phyloP scores from a whole-genome alignment of 129 eudicot species.

The Pittosporum tobira region DNA sequence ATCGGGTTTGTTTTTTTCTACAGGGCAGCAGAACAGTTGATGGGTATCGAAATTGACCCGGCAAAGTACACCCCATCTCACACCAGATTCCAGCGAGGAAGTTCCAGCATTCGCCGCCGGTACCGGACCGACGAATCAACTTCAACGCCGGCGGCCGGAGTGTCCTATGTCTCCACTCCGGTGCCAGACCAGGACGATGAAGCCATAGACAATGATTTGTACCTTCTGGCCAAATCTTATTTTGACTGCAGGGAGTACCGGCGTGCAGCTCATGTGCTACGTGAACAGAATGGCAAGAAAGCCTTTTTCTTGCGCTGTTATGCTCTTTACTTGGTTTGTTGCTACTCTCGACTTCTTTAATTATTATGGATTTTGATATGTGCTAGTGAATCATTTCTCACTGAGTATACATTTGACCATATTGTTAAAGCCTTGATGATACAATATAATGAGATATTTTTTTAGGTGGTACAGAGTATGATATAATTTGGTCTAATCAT shows the following conservation, averaged over 20 bases:
- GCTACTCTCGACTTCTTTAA: neutral
- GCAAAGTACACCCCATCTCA: conserved; percentile 75
- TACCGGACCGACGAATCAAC: conserved; percentile 46
- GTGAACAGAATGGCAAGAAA: conserved; percentile 72
- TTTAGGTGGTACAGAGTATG: too few species aligned
- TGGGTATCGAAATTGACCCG: conserved; percentile 96
- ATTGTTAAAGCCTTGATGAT: neutral
- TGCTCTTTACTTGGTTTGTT: conserved; percentile 81
- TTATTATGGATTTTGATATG: neutral
- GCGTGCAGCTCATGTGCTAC: conserved; percentile 90
- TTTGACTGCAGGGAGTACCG: conserved; percentile 83
- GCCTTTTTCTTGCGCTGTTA: conserved; percentile 86
- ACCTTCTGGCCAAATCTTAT: conserved; percentile 72
- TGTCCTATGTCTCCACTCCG: conserved; percentile 63
- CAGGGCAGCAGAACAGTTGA: conserved; percentile 96
- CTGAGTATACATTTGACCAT: neutral
- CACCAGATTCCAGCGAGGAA: conserved; percentile 89
- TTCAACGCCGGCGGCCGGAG: conserved; percentile 63
- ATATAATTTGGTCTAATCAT: too few species aligned
- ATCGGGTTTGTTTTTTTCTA: neutral
- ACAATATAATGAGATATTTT: too few species aligned
- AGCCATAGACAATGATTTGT: conserved; percentile 57
- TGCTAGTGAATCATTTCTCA: neutral
- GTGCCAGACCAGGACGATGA: conserved; percentile 52
- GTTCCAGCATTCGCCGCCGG: conserved; percentile 86